phyloP scores from a whole-genome alignment of 2,329 filamentous ascomycete species.

The Fusarium buharicum region DNA sequence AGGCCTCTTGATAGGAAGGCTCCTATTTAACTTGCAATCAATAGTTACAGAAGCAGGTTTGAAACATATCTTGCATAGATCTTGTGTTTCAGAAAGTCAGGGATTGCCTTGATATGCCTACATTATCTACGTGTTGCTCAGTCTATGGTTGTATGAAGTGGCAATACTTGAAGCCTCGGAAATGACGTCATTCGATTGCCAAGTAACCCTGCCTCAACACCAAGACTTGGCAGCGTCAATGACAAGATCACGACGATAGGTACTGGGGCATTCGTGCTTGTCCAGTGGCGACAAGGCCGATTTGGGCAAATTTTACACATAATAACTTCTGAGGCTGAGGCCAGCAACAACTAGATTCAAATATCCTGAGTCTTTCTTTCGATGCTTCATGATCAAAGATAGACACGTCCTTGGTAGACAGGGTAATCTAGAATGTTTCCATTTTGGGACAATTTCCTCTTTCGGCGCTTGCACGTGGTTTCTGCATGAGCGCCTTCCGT shows the following conservation, averaged over 20 bases:
- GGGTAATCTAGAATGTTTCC: no score
- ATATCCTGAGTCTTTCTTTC: no score
- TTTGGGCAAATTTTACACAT: no score
- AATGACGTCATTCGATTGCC: constrained; percentile 29
- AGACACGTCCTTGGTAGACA: no score
- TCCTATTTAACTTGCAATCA: not conserved
- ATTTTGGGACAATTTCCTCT: no score
- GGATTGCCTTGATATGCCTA: constrained; percentile 24
- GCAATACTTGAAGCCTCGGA: constrained; percentile 14
- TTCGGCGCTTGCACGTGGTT: no score
- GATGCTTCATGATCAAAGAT: no score
- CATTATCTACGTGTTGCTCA: constrained; percentile 18
- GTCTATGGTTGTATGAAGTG: constrained; percentile 18
- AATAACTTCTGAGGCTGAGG: no score
- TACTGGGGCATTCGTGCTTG: not conserved
- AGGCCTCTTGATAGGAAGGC: not conserved
- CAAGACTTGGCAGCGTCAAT: constrained; percentile 27
- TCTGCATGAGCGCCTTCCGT: no score
- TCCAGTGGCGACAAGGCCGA: no score
- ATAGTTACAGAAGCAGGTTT: constrained; percentile 14
- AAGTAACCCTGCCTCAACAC: constrained; percentile 20
- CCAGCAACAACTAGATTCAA: no score
- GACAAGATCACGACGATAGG: not conserved
- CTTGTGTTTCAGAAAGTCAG: constrained; percentile 25
- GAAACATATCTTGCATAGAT: constrained; percentile 11